phyloP scores from a whole-genome alignment of 1,284 basidiomycete genomes.

The Vanrija pseudolonga region DNA sequence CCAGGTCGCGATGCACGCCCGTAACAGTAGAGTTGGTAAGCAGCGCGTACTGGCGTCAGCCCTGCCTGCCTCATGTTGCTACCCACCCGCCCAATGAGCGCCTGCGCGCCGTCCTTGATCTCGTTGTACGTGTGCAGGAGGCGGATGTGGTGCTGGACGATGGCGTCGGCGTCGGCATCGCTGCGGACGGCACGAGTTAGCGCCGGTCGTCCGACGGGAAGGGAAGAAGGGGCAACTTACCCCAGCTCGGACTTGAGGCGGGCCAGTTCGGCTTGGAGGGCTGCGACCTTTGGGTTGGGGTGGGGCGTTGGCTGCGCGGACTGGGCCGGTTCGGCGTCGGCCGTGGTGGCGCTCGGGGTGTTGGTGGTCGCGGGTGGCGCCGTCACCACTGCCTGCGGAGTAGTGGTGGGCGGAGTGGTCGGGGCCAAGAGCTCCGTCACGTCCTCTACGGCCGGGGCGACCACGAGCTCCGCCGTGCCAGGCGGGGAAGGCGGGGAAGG shows the following conservation, averaged over 20 bases:
- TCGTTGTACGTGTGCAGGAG: conserved; percentile 48
- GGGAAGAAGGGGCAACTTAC: conserved; percentile 9
- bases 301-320: background rate
- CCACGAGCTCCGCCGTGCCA: too few relatives aligned
- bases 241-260: conserved; percentile 20
- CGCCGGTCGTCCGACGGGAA: too few relatives aligned
- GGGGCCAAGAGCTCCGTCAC: too few relatives aligned
- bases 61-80: too few relatives aligned
- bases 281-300: conserved; percentile 5
- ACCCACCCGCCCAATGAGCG: conserved; percentile 42
- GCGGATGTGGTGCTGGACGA: conserved; percentile 40
- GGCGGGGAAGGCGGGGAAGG: too few relatives aligned
- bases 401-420: too few relatives aligned
- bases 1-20: conserved; percentile 39
- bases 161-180: conserved; percentile 29
- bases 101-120: conserved; percentile 47
- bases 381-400: too few relatives aligned
- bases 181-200: conserved; percentile 10
- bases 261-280: conserved; percentile 19
- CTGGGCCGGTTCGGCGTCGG: too few relatives aligned
- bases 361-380: too few relatives aligned
- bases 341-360: too few relatives aligned
- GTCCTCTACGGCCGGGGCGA: too few relatives aligned
- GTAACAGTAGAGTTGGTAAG: conserved; percentile 36
- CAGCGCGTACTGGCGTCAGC: conserved; percentile 36